phyloP scores from a whole-genome alignment of 2,329 filamentous ascomycete species.

The Fusarium sp. region DNA sequence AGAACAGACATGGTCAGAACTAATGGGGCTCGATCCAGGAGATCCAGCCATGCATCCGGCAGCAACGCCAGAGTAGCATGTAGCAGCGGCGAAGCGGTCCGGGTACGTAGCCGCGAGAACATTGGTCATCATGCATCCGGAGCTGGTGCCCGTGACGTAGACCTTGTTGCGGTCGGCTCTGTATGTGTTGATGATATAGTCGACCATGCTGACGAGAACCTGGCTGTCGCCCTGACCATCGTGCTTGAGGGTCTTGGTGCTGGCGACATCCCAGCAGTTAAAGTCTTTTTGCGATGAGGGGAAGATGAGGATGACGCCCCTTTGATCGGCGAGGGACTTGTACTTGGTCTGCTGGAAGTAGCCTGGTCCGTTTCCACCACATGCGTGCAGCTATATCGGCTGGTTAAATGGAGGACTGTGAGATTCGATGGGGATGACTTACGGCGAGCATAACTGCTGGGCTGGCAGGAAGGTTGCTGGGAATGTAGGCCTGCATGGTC shows the following conservation, averaged over 20 bases:
- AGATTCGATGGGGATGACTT: fast-evolving
- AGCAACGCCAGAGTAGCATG: constrained; percentile 11
- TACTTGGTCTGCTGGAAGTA: constrained; percentile 13
- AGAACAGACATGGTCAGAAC: constrained; percentile 3
- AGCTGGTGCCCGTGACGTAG: constrained; percentile 10
- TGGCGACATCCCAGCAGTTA: constrained; percentile 12
- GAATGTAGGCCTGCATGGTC: constrained; percentile 2
- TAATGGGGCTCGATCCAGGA: constrained; percentile 2
- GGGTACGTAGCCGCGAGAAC: constrained; percentile 11
- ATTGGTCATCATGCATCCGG: constrained; percentile 18
- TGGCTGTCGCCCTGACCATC: constrained; percentile 9
- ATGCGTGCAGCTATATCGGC: background rate
- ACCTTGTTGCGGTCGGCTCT: background rate
- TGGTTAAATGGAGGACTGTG: background rate
- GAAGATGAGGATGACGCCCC: constrained; percentile 1
- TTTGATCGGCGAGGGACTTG: background rate
- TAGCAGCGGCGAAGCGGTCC: constrained; percentile 2
- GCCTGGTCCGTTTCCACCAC: background rate
- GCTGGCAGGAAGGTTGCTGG: background rate
- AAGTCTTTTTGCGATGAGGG: background rate
- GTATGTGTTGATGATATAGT: constrained; percentile 8
- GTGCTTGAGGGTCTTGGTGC: constrained; percentile 7
- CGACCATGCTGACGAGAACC: constrained; percentile 10
- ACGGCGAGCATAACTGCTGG: constrained; percentile 7
- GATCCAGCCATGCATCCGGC: constrained; percentile 7